Evolutionary conservation across 306 rosid genomes (phyloP), one percentile per base, ranked within the genome.

Genomic region (Comarum palustre): DNA sequence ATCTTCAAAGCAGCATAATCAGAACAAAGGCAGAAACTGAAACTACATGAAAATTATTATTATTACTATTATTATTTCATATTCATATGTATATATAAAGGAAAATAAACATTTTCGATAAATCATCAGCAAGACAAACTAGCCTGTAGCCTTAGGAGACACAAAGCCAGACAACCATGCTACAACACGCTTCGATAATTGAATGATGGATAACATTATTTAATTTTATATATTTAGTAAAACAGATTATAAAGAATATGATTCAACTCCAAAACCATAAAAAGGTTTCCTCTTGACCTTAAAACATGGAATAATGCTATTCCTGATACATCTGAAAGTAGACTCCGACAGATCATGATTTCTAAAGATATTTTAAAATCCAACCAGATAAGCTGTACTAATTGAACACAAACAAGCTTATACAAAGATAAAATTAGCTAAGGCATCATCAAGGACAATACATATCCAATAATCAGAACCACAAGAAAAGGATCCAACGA

Each of bases 401-500:
- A 61, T 32, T 61, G 42, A 6, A 31, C 5, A 15, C 16, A 55
- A 11, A 55, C 31, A 1, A 22, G 15, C 31, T 12, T 27, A 61
- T 17, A 34, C 22, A 61, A 61, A 61, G 12, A 24, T 38, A 64
- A 9, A 6, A 25, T 12, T 29, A 13, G 59, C 51, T 29, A 61
- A 4, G n/a, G 17, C 8, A 64, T 22, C 43, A 36, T 12, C 13
- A 17, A 61, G 66, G 31, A 50, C 72, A 42, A 74, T n/a, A 32
- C 31, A 55, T 19, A 62, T 14, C 51, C 29, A 79, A 32, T 31
- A 20, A 77, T 68, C 52, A 46, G 10, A 42, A 22, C 32, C 70
- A 54, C 62, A 75, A 32, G 54, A 48, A n/a, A 64, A 54, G 46
- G 73, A 50, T 32, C 64, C 74, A 70, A 34, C 8, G 6, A 51